Percentiles rank a stretch among this genome's conserved stretches.
Conservation (phyloP, 202 grass and related monocot species). For the Elaeis oleifera region DNA sequence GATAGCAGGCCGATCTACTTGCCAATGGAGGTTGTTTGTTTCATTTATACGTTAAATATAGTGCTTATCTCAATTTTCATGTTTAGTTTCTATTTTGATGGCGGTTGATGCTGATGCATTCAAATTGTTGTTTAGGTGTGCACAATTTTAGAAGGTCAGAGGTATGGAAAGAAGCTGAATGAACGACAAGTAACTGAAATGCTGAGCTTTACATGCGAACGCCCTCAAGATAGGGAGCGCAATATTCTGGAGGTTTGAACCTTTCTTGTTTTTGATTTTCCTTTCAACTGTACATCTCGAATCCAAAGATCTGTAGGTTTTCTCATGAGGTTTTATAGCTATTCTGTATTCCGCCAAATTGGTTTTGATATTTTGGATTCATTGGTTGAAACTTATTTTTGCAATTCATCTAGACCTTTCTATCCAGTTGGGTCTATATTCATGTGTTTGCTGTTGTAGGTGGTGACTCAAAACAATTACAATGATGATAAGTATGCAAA, state of each 20-base stretch:
- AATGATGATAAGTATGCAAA: slow-evolving; percentile 44
- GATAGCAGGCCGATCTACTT: slow-evolving; percentile 50
- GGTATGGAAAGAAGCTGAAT: slow-evolving; percentile 60
- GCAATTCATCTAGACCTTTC: no score
- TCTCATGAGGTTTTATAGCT: no score
- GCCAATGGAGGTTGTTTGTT: slow-evolving; percentile 51
- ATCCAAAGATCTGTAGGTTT: no score
- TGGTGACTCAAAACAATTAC: slow-evolving; percentile 54
- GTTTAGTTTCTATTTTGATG: no score
- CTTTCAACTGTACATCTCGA: background rate
- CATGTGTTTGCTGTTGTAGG: slow-evolving; percentile 19
- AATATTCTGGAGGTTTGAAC: slow-evolving; percentile 39
- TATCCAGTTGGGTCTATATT: no score
- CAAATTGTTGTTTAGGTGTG: slow-evolving; percentile 35
- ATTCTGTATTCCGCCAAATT: no score
- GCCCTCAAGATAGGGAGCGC: slow-evolving; percentile 49
- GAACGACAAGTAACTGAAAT: slow-evolving; percentile 62
- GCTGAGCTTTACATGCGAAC: slow-evolving; percentile 58
- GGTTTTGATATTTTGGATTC: no score
- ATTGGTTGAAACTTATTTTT: no score
- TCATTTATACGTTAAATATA: no score
- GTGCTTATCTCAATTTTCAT: no score
- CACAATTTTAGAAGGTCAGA: slow-evolving; percentile 57
- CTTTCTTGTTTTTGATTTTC: slow-evolving; percentile 6
- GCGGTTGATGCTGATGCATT: background rate